Evolutionary conservation across 176 grass and related monocot species (phyloP).

Genomic region (Elaeis guineensis): DNA sequence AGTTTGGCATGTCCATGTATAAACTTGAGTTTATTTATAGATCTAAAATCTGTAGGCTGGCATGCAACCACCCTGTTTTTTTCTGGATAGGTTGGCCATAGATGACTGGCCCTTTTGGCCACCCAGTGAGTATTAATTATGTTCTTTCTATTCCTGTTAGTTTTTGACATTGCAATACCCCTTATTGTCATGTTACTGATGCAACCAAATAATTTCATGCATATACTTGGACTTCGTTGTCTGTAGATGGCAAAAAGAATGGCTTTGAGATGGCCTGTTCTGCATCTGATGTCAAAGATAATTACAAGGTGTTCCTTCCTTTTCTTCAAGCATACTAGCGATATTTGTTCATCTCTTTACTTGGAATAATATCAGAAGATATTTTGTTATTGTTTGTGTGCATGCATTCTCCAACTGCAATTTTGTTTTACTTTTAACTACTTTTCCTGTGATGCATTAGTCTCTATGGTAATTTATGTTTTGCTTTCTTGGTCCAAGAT

Average conservation of each 20-base stretch:
- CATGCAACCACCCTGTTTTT: too few species aligned
- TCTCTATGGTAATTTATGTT: conserved; percentile 4
- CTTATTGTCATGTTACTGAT: conserved; percentile 2
- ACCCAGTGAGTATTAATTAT: background rate
- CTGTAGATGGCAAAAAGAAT: conserved; percentile 12
- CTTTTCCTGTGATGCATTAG: background rate
- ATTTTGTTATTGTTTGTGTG: too few species aligned
- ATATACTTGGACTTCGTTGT: conserved; percentile 19
- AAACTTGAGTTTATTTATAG: too few species aligned
- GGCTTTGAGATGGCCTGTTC: conserved; percentile 25
- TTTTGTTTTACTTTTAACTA: too few species aligned
- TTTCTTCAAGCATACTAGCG: background rate
- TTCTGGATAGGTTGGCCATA: too few species aligned
- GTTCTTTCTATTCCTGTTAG: background rate
- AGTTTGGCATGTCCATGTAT: too few species aligned
- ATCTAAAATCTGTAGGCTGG: too few species aligned
- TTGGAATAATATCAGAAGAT: too few species aligned
- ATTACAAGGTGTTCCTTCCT: conserved; percentile 36
- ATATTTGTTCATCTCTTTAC: too few species aligned
- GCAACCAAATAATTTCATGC: conserved; percentile 5
- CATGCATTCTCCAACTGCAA: too few species aligned
- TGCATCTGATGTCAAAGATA: conserved; percentile 32
- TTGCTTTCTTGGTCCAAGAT: conserved; percentile 31
- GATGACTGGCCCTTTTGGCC: too few species aligned
- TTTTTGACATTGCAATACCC: background rate